Base-by-base conservation (phyloP, 176 grass and related monocot species). In the Guadua angustifolia region DNA sequence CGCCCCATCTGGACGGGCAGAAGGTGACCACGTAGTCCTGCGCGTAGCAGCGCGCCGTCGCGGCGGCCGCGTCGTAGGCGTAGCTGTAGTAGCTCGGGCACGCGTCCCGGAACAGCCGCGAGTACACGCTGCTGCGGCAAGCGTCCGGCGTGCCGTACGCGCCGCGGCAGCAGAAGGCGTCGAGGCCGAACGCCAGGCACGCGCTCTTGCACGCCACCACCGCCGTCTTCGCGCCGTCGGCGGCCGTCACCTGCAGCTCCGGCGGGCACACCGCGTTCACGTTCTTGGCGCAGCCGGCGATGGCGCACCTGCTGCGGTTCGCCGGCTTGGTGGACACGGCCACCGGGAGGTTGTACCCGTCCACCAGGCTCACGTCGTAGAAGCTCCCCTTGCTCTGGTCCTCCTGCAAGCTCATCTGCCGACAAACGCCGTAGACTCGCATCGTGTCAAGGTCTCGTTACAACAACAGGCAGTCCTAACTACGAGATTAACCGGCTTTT, bases 201-300 rank as follows among this genome's bases (percentile, higher is more conserved):
- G 93, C 93, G 79, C 93, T 98, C 93, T 84, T 90, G 93, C 95
- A 98, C 52, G 89, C 95, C 29, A 98, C 87, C 68, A 85, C 87
- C 36, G 55, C 7, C 82, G 6, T 5, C 39, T 9, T 21, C 32
- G 22, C 45, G 4, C 7, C 22, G 40, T 16, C 43, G 24, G 35
- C 75, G 56, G 80, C 60, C 0, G 73, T 19, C 21, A 92, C 91
- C 79, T 95, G 89, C 26, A 98, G 79, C 66, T 92, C 89, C 81
- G 73, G 73, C 69, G 95, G 92, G 91, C 92, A 98, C 26, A 82
- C 38, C 52, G 81, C 84, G 85, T 95, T 98, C 58, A 95, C 70
- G 85, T 90, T 35, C 84, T 85, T 81, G 49, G 58, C 38, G 85
- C 91, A 98, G 9, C 92, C 85, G 65, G 79, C 68, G 75, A 98